Base-by-base conservation (phyloP, 495 filamentous ascomycete genomes). In the Aspergillus conjunctus region DNA sequence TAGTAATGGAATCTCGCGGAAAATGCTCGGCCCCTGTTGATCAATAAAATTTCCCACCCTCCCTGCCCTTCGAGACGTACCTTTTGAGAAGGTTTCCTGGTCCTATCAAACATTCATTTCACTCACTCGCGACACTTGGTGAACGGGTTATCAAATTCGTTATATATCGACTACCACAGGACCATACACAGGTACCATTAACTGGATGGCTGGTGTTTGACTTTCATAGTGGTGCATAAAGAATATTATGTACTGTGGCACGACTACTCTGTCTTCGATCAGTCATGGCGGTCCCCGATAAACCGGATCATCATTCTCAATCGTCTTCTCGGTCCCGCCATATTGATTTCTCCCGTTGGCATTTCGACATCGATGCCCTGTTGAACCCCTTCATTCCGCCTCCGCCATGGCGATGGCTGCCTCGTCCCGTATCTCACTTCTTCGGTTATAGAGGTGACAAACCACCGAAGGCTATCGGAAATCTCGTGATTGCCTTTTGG, bases 291-390 rank as follows among this genome's bases (percentile, higher is more conserved):
- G 21, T 44, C 7, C 54, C 22, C 18, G 11, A 63, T 32, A 39
- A 18, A 52, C 37, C 2, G 22, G n/a, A 22, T 15, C 55, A 54
- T 32, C 33, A 31, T 1, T 41, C 43, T 12, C 49, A 43, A 33
- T 32, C 34, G 11, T 10, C 43, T 32, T 54, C 54, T 14, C 39
- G 43, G 18, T 20, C 37, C n/a, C 30, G 51, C 15, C 51, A 49
- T 31, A 48, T 62, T 12, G 65, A 68, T 41, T 65, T 61, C 1
- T 68, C 66, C 9, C 66, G 68, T 14, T 79, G 75, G 71, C 67
- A 90, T 66, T 79, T 91, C 70, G 84, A 90, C 67, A 81, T 92
- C 48, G 89, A 92, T 73, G 69, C 66, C 10, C 81, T 83, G 64
- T 61, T 92, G 12, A 88, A 90, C 67, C 85, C 78, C 1, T 72